Evolutionary conservation across 768 basidiomycete species (phyloP).

Genomic region (Boletus sp.): DNA sequence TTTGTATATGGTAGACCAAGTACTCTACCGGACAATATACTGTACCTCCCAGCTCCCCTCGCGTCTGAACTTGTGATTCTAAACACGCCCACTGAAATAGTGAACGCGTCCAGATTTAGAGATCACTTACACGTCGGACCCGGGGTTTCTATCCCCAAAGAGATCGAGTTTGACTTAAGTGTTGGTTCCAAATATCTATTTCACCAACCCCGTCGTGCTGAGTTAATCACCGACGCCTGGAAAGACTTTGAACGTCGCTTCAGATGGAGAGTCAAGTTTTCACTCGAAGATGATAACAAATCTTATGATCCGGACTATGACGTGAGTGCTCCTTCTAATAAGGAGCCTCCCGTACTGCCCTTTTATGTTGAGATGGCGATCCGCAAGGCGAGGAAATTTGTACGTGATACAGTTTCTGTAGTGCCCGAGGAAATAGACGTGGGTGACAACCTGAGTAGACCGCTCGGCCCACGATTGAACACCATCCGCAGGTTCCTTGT

Average conservation of each 20-base stretch:
- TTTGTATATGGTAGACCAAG: background rate
- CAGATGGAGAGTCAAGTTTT: constrained; percentile 1
- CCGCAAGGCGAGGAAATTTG: background rate
- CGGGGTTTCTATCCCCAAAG: background rate
- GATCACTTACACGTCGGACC: background rate
- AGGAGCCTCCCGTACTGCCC: constrained; percentile 3
- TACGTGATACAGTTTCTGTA: background rate
- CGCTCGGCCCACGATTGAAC: background rate
- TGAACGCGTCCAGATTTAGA: background rate
- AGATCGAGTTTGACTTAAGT: background rate
- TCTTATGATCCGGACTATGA: constrained; percentile 17
- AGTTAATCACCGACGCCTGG: background rate
- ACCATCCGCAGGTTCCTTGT: background rate
- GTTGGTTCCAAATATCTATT: constrained; percentile 9
- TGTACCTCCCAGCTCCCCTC: background rate
- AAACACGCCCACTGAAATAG: background rate
- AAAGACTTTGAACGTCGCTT: constrained; percentile 1
- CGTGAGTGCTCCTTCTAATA: background rate
- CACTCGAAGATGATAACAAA: background rate
- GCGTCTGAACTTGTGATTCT: background rate
- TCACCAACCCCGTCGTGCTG: background rate
- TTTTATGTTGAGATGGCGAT: background rate
- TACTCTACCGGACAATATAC: background rate
- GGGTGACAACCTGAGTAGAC: background rate
- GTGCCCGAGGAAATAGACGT: background rate